Percentiles rank a stretch among this genome's conserved stretches.
Evolutionary conservation across 148 eudicot species (phyloP).

Genomic region (Fagopyrum homotropicum): DNA sequence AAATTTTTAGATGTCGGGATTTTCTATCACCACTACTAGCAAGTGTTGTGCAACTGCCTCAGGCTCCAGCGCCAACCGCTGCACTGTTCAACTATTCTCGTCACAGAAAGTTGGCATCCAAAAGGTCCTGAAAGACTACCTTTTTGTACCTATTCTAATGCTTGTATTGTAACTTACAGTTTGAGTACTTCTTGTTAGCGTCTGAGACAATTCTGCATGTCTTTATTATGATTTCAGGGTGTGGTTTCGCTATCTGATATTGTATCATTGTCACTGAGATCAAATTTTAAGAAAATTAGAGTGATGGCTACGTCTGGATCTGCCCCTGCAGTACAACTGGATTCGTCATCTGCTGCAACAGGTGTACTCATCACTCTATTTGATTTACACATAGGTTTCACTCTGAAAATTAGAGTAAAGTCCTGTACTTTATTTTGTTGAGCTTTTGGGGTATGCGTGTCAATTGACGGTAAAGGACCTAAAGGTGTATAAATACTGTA

Average conservation of each 20-base stretch:
- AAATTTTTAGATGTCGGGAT: constrained; percentile 24
- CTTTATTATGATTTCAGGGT: constrained; percentile 15
- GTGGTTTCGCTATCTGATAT: not conserved
- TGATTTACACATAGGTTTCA: not conserved
- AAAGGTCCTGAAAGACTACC: constrained; percentile 9
- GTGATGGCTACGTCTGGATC: constrained; percentile 29
- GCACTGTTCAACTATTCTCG: constrained; percentile 12
- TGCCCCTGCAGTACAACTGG: constrained; percentile 11
- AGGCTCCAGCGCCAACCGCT: constrained; percentile 5
- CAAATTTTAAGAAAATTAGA: constrained; percentile 18
- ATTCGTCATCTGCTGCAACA: constrained; percentile 24
- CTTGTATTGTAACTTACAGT: not conserved
- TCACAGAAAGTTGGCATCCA: constrained; percentile 12
- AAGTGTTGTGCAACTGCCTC: constrained; percentile 17
- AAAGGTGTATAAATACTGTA: not conserved
- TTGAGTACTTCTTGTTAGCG: not conserved
- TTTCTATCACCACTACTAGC: constrained; percentile 25
- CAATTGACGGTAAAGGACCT: not conserved
- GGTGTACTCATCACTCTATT: constrained; percentile 10
- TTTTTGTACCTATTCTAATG: not conserved
- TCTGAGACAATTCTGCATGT: not conserved
- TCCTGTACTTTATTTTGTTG: not conserved
- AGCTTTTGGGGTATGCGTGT: not conserved
- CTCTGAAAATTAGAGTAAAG: no score
- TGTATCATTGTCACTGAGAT: constrained; percentile 16